A percentile compares a stretch with the other conserved stretches of the same genome.
phyloP scores from a whole-genome alignment of 2,329 filamentous ascomycete genomes.

The Talaromyces sp. region DNA sequence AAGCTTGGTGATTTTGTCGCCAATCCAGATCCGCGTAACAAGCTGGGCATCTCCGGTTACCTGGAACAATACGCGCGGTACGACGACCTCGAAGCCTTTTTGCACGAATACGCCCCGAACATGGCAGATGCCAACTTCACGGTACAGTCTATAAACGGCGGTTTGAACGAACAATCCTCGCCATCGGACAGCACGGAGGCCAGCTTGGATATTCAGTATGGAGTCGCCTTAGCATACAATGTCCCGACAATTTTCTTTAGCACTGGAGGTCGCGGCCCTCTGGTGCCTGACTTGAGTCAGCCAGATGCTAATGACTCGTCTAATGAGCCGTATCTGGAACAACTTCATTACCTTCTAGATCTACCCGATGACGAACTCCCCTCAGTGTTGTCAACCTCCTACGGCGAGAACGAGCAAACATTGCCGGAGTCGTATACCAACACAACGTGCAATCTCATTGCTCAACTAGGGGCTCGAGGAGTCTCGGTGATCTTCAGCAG shows the following conservation, averaged over 20 bases:
- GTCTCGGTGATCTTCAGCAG: conserved; percentile 62
- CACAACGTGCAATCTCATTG: conserved; percentile 55
- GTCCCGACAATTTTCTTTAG: conserved; percentile 56
- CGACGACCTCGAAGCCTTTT: conserved; percentile 54
- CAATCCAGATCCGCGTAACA: conserved; percentile 31
- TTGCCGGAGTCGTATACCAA: conserved; percentile 13
- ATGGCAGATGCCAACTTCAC: conserved; percentile 52
- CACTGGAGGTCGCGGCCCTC: conserved; percentile 53
- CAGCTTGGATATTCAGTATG: conserved; percentile 61
- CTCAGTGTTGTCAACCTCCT: conserved; percentile 63
- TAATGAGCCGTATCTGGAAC: conserved; percentile 65
- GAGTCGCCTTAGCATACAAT: conserved; percentile 52
- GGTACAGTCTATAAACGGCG: conserved; percentile 54
- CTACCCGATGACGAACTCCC: conserved; percentile 55
- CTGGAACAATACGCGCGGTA: conserved; percentile 50
- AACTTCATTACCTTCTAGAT: conserved; percentile 56
- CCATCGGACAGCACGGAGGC: conserved; percentile 50
- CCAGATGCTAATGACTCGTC: conserved; percentile 38
- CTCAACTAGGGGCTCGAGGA: conserved; percentile 61
- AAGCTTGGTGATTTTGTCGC: conserved; percentile 39
- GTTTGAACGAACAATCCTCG: conserved; percentile 46
- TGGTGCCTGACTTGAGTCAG: conserved; percentile 46
- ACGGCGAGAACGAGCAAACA: conserved; percentile 61
- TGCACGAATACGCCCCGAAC: conserved; percentile 51
- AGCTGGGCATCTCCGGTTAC: conserved; percentile 46